Conservation (phyloP, 805 yeast species). For the Cyberlindnera misumaiensis region DNA sequence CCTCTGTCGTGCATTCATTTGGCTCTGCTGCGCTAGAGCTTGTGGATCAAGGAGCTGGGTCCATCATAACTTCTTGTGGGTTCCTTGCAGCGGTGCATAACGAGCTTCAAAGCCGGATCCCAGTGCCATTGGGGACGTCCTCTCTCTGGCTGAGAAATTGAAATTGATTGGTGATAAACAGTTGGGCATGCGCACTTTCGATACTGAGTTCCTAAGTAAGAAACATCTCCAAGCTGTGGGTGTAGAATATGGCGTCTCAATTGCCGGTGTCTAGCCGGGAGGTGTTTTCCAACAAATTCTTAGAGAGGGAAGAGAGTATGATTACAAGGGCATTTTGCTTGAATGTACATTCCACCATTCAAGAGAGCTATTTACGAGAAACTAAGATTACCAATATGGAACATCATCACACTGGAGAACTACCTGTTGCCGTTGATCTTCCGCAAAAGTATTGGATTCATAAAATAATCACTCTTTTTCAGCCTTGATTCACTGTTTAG, state of each 20-base stretch:
- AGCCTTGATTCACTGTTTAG: too few relatives aligned
- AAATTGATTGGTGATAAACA: slow-evolving; percentile 18
- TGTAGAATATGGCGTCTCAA: slow-evolving; percentile 20
- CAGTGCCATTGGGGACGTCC: slow-evolving; percentile 29
- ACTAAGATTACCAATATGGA: slow-evolving; percentile 26
- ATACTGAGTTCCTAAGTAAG: slow-evolving; percentile 20
- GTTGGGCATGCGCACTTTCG: slow-evolving; percentile 28
- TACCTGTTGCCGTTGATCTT: slow-evolving; percentile 3
- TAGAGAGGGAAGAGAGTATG: slow-evolving; percentile 23
- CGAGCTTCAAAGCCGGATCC: slow-evolving; percentile 20
- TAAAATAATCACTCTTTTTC: too few relatives aligned
- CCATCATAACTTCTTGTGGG: slow-evolving; percentile 30
- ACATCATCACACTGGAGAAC: slow-evolving; percentile 24
- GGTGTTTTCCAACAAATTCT: slow-evolving; percentile 23
- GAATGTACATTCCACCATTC: slow-evolving; percentile 29
- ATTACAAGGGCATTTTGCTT: slow-evolving; percentile 19
- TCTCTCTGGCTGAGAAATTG: slow-evolving; percentile 21
- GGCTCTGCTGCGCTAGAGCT: slow-evolving; percentile 23
- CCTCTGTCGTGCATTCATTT: slow-evolving; percentile 23
- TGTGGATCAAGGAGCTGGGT: slow-evolving; percentile 27
- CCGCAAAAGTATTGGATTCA: too few relatives aligned
- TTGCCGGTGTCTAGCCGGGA: slow-evolving; percentile 20
- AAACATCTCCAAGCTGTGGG: slow-evolving; percentile 27
- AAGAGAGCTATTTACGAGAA: slow-evolving; percentile 22
- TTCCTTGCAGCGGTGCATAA: slow-evolving; percentile 28